Conservation (phyloP, 495 filamentous ascomycete species). For the Aspergillus coremiiformis region DNA sequence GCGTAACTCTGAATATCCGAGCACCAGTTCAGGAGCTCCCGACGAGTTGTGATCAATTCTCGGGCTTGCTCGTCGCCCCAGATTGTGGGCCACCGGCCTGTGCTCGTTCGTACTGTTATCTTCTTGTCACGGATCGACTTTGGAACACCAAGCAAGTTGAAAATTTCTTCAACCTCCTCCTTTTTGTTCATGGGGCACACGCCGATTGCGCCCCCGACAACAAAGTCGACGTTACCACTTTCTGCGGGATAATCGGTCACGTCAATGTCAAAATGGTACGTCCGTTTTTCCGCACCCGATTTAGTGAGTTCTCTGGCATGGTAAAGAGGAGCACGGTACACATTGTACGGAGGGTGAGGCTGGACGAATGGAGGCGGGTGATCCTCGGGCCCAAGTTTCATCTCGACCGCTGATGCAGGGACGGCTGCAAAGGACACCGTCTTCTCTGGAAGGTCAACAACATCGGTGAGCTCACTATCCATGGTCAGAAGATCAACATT, state of each 20-base stretch:
- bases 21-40: conserved; percentile 92
- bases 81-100: conserved; percentile 91
- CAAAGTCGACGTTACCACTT: conserved; percentile 77
- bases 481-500: conserved; percentile 66
- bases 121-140: conserved; percentile 73
- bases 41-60: conserved; percentile 75
- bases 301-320: conserved; percentile 79
- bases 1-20: conserved; percentile 87
- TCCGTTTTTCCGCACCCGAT: conserved; percentile 89
- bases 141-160: conserved; percentile 72
- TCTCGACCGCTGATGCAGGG: conserved; percentile 29
- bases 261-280: conserved; percentile 94
- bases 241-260: conserved; percentile 91
- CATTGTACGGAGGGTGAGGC: conserved; percentile 88
- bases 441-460: conserved; percentile 64
- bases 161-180: conserved; percentile 69
- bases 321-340: conserved; percentile 77
- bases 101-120: conserved; percentile 65
- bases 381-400: conserved; percentile 30
- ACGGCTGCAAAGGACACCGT: conserved; percentile 57
- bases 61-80: conserved; percentile 90
- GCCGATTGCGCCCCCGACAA: conserved; percentile 92
- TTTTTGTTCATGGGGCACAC: conserved; percentile 80
- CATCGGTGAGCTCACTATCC: conserved; percentile 59
- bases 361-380: conserved; percentile 86